phyloP scores from a whole-genome alignment of 768 basidiomycete genomes.

The Strobilomyces dryophilus region DNA sequence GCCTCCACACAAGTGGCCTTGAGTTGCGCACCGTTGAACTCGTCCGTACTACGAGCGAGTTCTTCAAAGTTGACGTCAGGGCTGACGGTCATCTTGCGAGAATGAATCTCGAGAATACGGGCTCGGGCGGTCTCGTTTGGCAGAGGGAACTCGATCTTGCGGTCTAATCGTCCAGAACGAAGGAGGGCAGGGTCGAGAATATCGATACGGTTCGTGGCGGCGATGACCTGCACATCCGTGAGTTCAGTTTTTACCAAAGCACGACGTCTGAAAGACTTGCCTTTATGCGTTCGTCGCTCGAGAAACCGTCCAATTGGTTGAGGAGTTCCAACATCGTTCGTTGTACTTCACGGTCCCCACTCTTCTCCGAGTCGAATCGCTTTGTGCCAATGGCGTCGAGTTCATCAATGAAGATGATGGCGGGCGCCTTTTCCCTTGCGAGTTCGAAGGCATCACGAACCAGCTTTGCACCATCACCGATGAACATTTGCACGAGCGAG shows the following conservation, averaged over 20 bases:
- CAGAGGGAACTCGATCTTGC: conserved; percentile 98
- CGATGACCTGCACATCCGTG: conserved; percentile 70
- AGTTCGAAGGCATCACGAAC: conserved; percentile 98
- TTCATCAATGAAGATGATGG: conserved; percentile 99
- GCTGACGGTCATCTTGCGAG: conserved; percentile 89
- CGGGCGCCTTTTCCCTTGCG: conserved; percentile 96
- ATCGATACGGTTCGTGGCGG: conserved; percentile 98
- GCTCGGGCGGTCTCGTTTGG: conserved; percentile 97
- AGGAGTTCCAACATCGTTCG: conserved; percentile 99
- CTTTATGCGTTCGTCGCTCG: conserved; percentile 97
- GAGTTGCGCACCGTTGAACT: conserved; percentile 96
- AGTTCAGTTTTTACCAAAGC: neutral
- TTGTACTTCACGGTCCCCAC: conserved; percentile 99
- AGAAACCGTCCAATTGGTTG: conserved; percentile 97
- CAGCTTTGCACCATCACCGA: conserved; percentile 98
- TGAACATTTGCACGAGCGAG: conserved; percentile 99
- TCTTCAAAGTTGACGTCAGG: conserved; percentile 95
- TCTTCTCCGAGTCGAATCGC: conserved; percentile 98
- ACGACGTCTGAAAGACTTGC: conserved; percentile 35
- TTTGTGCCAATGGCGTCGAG: conserved; percentile 99
- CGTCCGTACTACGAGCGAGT: conserved; percentile 93
- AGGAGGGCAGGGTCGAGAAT: conserved; percentile 98
- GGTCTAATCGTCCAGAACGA: conserved; percentile 93
- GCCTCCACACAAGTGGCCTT: conserved; percentile 99
- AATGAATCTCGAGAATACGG: conserved; percentile 94